Base-by-base conservation (phyloP, 2,329 filamentous ascomycete genomes). In the Alternaria panax region DNA sequence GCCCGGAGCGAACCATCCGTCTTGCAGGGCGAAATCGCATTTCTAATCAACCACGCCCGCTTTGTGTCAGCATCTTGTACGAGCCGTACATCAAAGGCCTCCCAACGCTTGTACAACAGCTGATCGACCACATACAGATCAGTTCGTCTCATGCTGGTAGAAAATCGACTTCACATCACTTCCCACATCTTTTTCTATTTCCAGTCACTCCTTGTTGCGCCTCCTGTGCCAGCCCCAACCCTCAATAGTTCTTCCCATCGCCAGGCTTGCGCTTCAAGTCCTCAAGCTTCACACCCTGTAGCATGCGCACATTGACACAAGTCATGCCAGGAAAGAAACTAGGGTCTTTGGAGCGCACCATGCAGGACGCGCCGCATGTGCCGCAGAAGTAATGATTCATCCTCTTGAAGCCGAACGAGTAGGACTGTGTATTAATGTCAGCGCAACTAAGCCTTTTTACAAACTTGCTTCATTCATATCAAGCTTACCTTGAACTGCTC, bases 341-440 rank as follows among this genome's bases (percentile, higher is more conserved):
- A 2, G 66, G 63, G 24, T 64, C 58, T 20, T 55, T 43, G 12
- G 64, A 67, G 8, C 66, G 45, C 7, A 64, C 64, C 54, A 72
- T 65, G 30, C 72, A 69, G 14, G 62, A 68, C 22, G 65, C 69
- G 7, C 74, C 75, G 50, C 75, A 77, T 1, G 64, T 69, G 2
- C 67, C 59, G 54, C 75, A 77, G 59, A 77, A 78, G 42, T 67
- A 68, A 50, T 74, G 72, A 12, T 51, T 62, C 12, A 72, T 56
- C 9, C 59, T 65, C 16, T 53, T 50, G 0, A 40, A 38, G 20
- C 57, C 66, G 50, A 77, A 78, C 0, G 58, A 63, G 43, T 77
- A 77, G 7, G 64, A 62, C 67, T 74, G 8, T 14, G n/a, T n/a
- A 25, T 36, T 36, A 7, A 38, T n/a, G 11, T 38, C 2, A 36